Conservation (phyloP, 2,329 filamentous ascomycete genomes). For the Penicillium paneum region DNA sequence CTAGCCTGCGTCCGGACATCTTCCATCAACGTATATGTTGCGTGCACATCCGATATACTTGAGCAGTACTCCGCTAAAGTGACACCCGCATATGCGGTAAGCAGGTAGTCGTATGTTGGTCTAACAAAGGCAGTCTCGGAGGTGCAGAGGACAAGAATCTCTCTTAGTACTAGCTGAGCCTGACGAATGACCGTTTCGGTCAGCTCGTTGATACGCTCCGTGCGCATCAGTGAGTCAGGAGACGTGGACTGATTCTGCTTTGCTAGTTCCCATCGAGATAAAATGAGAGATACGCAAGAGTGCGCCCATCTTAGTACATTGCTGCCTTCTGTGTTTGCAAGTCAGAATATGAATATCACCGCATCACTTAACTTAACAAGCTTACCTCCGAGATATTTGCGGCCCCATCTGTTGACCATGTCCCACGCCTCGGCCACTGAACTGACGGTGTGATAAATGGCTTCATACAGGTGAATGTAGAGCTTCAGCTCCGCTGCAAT, state of each 20-base stretch:
- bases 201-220: background rate
- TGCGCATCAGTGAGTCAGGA: background rate
- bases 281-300: constrained; percentile 4
- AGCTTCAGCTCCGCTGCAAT: constrained; percentile 10
- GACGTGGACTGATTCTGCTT: constrained; percentile 1
- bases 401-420: constrained; percentile 1
- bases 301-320: background rate
- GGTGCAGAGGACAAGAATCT: constrained; percentile 2
- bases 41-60: constrained; percentile 5
- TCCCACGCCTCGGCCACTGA: constrained; percentile 6
- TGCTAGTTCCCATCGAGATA: constrained; percentile 9
- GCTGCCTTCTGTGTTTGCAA: background rate
- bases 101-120: constrained; percentile 9
- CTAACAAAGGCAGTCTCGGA: constrained; percentile 1
- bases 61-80: constrained; percentile 8
- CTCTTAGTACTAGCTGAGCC: constrained; percentile 3
- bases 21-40: constrained; percentile 11
- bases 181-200: constrained; percentile 5
- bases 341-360: rapidly evolving
- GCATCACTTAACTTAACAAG: background rate
- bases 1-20: constrained; percentile 7
- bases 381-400: constrained; percentile 2
- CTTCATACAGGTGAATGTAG: constrained; percentile 7
- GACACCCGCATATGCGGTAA: constrained; percentile 7
- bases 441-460: background rate